Conservation (phyloP, 139 green algal species). For the Chlamydomonas eustigma region DNA sequence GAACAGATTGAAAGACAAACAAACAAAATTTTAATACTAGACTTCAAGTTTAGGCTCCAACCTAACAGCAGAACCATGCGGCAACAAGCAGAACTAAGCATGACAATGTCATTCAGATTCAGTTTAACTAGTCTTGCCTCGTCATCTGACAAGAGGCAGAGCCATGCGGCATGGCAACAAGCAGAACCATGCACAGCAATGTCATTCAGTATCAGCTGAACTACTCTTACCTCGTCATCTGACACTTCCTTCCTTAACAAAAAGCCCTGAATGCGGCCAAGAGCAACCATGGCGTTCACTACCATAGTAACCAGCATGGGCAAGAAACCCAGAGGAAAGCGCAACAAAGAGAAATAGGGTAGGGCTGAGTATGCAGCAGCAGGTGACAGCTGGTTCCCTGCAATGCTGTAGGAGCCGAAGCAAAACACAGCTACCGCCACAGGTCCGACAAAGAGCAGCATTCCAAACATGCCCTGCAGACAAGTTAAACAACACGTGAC, state of each 20-base stretch:
- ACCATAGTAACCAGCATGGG: constrained; percentile 60
- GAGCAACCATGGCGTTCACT: constrained; percentile 56
- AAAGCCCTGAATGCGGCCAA: constrained; percentile 56
- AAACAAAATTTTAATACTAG: too few relatives aligned
- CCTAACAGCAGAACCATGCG: too few relatives aligned
- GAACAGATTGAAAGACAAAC: too few relatives aligned
- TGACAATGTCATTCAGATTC: too few relatives aligned
- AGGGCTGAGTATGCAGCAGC: constrained; percentile 74
- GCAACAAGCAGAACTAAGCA: too few relatives aligned
- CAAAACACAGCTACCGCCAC: constrained; percentile 71
- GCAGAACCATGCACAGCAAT: too few relatives aligned
- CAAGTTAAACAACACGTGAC: too few relatives aligned
- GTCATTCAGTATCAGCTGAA: too few relatives aligned
- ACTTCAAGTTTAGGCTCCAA: too few relatives aligned
- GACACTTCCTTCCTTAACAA: constrained; percentile 37
- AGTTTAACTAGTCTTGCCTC: too few relatives aligned
- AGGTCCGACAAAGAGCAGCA: constrained; percentile 74
- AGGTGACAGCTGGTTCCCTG: constrained; percentile 38
- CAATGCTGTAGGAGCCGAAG: constrained; percentile 74
- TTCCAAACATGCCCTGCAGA: constrained; percentile 68
- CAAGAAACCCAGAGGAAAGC: constrained; percentile 88
- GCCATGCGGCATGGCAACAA: too few relatives aligned
- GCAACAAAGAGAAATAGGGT: constrained; percentile 87
- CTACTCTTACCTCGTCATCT: constrained; percentile 8
- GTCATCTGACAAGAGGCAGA: too few relatives aligned